Conservation (phyloP, 306 rosid genomes). For the Pterocarpus santalinus region DNA sequence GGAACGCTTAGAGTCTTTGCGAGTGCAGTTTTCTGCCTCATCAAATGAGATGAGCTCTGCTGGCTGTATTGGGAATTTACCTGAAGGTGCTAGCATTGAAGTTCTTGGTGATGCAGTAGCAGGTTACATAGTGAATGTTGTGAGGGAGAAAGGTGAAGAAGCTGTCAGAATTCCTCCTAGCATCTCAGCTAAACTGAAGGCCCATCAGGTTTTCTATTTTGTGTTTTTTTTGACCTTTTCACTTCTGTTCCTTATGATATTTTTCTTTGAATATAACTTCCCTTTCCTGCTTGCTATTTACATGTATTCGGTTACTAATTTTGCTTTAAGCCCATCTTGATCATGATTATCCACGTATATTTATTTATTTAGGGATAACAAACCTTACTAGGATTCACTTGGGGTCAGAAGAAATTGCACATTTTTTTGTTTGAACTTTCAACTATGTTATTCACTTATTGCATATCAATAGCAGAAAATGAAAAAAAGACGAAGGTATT, state of each 20-base stretch:
- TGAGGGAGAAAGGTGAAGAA: slow-evolving; percentile 94
- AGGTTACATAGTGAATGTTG: slow-evolving; percentile 94
- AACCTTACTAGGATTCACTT: slow-evolving; percentile 28
- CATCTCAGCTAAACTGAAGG: slow-evolving; percentile 87
- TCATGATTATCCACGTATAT: not conserved
- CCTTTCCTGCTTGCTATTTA: slow-evolving; percentile 29
- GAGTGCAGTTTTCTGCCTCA: slow-evolving; percentile 80
- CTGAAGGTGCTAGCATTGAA: slow-evolving; percentile 79
- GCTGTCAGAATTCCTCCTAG: slow-evolving; percentile 92
- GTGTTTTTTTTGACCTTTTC: not conserved
- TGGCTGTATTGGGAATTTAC: slow-evolving; percentile 69
- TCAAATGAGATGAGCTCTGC: slow-evolving; percentile 65
- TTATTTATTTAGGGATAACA: not conserved
- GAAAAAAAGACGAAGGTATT: not conserved
- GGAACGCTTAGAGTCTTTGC: slow-evolving; percentile 86
- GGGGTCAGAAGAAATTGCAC: not conserved
- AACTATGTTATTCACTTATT: slow-evolving; percentile 3
- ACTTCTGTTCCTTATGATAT: not conserved
- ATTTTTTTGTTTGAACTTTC: slow-evolving; percentile 15
- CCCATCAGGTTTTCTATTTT: slow-evolving; percentile 76
- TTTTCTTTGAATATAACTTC: slow-evolving; percentile 17
- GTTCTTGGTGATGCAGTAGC: slow-evolving; percentile 81
- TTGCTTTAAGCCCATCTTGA: slow-evolving; percentile 18
- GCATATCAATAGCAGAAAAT: slow-evolving; percentile 11
- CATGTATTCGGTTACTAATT: not conserved